Conservation (phyloP, 2,329 filamentous ascomycete species). For the Fusarium continuum region DNA sequence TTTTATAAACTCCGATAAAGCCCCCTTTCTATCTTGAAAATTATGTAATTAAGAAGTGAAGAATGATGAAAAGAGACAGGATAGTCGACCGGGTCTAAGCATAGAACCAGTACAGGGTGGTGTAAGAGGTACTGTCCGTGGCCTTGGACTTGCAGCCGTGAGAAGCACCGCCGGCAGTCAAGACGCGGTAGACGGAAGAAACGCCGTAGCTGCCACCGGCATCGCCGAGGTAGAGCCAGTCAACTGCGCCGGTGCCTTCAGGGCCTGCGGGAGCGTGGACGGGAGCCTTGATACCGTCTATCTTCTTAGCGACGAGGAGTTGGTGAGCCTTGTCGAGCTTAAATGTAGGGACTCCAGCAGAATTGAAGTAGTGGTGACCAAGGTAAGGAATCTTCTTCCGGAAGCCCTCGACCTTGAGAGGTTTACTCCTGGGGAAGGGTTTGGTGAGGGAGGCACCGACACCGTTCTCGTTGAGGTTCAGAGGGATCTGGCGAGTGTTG, state of each 20-base stretch:
- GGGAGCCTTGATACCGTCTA: constrained; percentile 62
- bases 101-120: constrained; percentile 69
- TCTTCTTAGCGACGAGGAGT: constrained; percentile 59
- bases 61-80: not conserved
- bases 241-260: constrained; percentile 60
- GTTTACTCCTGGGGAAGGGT: constrained; percentile 55
- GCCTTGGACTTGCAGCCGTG: constrained; percentile 56
- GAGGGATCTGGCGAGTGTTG: constrained; percentile 55
- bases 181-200: constrained; percentile 62
- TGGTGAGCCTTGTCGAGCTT: constrained; percentile 55
- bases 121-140: constrained; percentile 62
- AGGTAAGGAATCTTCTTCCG: constrained; percentile 53
- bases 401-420: constrained; percentile 51
- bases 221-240: constrained; percentile 62
- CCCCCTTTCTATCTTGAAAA: constrained; percentile 30
- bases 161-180: constrained; percentile 61
- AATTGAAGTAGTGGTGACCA: constrained; percentile 75
- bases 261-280: constrained; percentile 55
- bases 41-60: constrained; percentile 33
- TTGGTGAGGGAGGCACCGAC: constrained; percentile 54
- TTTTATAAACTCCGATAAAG: constrained; percentile 36
- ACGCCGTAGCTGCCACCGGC: constrained; percentile 52
- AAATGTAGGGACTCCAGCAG: constrained; percentile 65
- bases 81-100: constrained; percentile 39
- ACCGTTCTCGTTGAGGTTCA: constrained; percentile 54